phyloP scores from a whole-genome alignment of 176 grass and related monocot genomes.

The Secale cereale region DNA sequence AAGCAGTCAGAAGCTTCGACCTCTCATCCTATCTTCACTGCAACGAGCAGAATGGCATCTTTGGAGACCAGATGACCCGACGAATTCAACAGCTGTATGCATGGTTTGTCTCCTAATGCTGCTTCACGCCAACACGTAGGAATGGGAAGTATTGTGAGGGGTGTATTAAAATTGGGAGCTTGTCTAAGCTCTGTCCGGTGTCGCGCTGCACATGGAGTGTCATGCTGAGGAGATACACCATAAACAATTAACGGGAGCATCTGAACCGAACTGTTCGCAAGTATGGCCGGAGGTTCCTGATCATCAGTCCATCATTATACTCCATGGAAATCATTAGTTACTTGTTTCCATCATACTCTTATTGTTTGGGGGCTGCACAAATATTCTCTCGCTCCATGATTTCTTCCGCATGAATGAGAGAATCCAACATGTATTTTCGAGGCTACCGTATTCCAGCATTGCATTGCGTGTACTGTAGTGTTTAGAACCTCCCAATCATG shows the following conservation, averaged over 20 bases:
- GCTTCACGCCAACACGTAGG: not conserved
- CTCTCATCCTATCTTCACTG: constrained; percentile 7
- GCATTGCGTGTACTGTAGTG: too few species aligned
- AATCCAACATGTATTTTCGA: not conserved
- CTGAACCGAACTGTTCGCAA: constrained; percentile 22
- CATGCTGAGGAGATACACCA: not conserved
- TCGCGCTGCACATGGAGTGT: constrained; percentile 36
- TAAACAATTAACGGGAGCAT: constrained; percentile 29
- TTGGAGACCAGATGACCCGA: constrained; percentile 4
- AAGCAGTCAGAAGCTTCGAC: constrained; percentile 22
- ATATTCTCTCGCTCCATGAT: not conserved
- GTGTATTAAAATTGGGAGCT: not conserved
- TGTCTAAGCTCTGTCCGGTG: constrained; percentile 38
- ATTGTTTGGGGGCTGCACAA: too few species aligned
- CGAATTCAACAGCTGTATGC: constrained; percentile 23
- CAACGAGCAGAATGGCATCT: constrained; percentile 25
- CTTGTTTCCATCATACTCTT: not conserved
- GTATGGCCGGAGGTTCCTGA: not conserved
- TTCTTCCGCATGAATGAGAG: not conserved
- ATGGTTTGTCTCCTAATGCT: constrained; percentile 1
- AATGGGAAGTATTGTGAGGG: not conserved
- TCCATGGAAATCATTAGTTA: not conserved
- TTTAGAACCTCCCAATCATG: too few species aligned
- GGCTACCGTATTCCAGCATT: too few species aligned
- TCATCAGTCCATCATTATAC: not conserved